phyloP scores from a whole-genome alignment of 2,329 filamentous ascomycete genomes.

The Zymoseptoria tritici region DNA sequence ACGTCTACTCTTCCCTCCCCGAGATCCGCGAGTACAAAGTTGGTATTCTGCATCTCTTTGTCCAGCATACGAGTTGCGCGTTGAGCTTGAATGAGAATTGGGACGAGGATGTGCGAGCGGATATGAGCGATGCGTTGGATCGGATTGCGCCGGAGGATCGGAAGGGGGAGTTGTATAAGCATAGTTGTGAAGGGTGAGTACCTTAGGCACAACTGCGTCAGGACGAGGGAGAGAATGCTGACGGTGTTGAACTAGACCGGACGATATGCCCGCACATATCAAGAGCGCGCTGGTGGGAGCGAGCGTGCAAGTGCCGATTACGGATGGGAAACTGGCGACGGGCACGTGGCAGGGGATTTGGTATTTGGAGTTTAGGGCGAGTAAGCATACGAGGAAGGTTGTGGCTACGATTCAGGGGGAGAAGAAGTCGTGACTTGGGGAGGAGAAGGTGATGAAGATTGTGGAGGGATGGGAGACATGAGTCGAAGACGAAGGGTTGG shows the following conservation, averaged over 20 bases:
- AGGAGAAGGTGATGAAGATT: not conserved
- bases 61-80: constrained; percentile 91
- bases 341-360: constrained; percentile 85
- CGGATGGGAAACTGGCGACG: constrained; percentile 66
- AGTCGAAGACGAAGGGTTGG: not conserved
- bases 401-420: constrained; percentile 94
- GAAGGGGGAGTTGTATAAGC: constrained; percentile 63
- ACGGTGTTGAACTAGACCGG: constrained; percentile 31
- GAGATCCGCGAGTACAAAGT: constrained; percentile 79
- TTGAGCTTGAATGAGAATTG: constrained; percentile 90
- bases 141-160: constrained; percentile 76
- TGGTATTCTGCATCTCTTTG: constrained; percentile 78
- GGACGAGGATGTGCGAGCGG: constrained; percentile 72
- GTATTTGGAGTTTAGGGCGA: constrained; percentile 81
- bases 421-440: constrained; percentile 34
- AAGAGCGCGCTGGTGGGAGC: constrained; percentile 86
- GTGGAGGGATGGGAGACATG: not conserved
- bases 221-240: too few species aligned
- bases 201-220: too few species aligned
- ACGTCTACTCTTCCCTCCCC: constrained; percentile 62
- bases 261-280: constrained; percentile 98
- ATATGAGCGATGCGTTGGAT: constrained; percentile 81
- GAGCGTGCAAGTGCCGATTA: constrained; percentile 84
- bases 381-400: constrained; percentile 69
- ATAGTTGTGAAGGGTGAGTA: constrained; percentile 65